Evolutionary conservation across 805 yeast species (phyloP).

Genomic region (Saccharomycopsis sp.): DNA sequence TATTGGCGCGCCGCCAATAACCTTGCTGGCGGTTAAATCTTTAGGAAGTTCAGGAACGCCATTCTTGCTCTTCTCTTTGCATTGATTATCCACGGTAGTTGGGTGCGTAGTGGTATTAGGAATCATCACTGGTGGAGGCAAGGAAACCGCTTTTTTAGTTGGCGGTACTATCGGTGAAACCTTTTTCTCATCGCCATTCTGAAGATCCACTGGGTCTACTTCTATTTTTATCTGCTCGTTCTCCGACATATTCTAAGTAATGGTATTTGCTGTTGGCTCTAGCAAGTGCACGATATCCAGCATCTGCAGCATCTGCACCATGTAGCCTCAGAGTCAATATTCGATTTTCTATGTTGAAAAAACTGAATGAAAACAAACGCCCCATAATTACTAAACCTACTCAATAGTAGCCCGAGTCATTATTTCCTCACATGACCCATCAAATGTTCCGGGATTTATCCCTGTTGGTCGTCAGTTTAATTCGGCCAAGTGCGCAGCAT

Average conservation of each 20-base stretch:
- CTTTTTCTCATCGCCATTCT: neutral
- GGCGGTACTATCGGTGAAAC: neutral
- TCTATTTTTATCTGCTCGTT: neutral
- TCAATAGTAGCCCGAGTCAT: neutral
- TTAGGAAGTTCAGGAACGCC: neutral
- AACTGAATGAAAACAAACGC: neutral
- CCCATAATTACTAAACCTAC: neutral
- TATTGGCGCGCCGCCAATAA: constrained; percentile 66
- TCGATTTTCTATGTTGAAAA: too few species aligned
- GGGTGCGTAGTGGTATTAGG: neutral
- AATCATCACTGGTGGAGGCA: neutral
- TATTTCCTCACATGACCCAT: neutral
- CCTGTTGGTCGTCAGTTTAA: neutral
- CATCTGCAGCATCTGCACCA: too few species aligned
- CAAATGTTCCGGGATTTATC: neutral
- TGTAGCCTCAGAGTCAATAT: too few species aligned
- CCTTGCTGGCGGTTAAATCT: constrained; percentile 34
- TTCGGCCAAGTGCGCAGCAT: neutral
- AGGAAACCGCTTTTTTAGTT: neutral
- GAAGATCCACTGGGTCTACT: neutral
- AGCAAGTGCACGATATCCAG: too few species aligned
- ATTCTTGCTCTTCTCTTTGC: neutral
- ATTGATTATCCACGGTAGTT: neutral
- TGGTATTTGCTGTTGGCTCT: too few species aligned
- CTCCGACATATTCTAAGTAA: neutral